Conservation (phyloP, 2,329 filamentous ascomycete species). For the Rutstroemia sp. region DNA sequence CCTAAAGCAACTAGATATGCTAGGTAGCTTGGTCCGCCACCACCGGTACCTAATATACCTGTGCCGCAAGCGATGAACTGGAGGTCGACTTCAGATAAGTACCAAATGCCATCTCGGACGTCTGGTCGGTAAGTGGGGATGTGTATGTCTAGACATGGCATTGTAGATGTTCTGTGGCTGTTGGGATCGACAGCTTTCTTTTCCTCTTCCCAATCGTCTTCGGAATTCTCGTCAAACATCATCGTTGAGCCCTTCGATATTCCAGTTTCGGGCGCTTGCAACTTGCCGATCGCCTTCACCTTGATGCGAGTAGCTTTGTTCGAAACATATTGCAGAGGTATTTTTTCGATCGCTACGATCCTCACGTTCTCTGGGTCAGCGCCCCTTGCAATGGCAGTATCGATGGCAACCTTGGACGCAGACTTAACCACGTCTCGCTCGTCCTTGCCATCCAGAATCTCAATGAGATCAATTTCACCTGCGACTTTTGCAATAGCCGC, state of each 20-base stretch:
- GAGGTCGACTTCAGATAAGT: slow-evolving; percentile 48
- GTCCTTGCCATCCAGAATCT: slow-evolving; percentile 11
- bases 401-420: slow-evolving; percentile 4
- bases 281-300: slow-evolving; percentile 51
- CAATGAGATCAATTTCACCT: slow-evolving; percentile 27
- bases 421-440: slow-evolving; percentile 10
- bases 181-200: slow-evolving; percentile 18
- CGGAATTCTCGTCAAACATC: slow-evolving; percentile 18
- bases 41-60: slow-evolving; percentile 54
- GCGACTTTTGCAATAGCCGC: slow-evolving; percentile 37
- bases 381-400: slow-evolving; percentile 12
- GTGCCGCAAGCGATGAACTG: slow-evolving; percentile 48
- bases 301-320: slow-evolving; percentile 42
- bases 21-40: slow-evolving; percentile 48
- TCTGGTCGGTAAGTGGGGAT: slow-evolving; percentile 40
- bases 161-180: slow-evolving; percentile 12
- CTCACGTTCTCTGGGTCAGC: slow-evolving; percentile 13
- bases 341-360: slow-evolving; percentile 16
- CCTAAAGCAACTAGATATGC: slow-evolving; percentile 43
- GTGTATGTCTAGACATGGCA: slow-evolving; percentile 24
- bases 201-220: slow-evolving; percentile 4
- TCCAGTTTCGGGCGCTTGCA: slow-evolving; percentile 31
- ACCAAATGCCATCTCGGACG: slow-evolving; percentile 43
- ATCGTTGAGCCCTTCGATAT: slow-evolving; percentile 27
- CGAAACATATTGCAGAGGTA: slow-evolving; percentile 19